These are phyloP conservation scores for Biancaea sappan DNA, from an alignment of 306 rosid species.

Conservation along the genomic window DNA sequence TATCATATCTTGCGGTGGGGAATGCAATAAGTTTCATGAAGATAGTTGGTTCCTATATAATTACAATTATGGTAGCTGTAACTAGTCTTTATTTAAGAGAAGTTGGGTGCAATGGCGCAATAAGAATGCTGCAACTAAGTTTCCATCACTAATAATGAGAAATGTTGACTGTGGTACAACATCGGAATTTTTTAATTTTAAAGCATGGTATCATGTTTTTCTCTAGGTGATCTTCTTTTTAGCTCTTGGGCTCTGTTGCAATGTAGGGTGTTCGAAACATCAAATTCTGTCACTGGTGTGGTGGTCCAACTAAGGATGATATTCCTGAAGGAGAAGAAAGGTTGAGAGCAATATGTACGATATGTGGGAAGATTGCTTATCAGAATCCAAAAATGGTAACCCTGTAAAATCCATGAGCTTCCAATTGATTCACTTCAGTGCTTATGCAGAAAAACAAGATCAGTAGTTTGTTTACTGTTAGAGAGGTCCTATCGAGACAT, in stretches of 20 bases:
- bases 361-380: constrained; percentile 79
- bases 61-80: background rate
- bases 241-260: background rate
- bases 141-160: constrained; percentile 5
- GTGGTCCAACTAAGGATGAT: constrained; percentile 74
- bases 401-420: constrained; percentile 1
- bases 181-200: background rate
- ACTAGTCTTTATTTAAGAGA: background rate
- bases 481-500: background rate
- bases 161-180: background rate
- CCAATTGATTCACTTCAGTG: constrained; percentile 32
- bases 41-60: constrained; percentile 10
- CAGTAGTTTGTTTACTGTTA: background rate
- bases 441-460: background rate
- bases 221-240: background rate
- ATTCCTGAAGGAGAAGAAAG: constrained; percentile 82
- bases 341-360: constrained; percentile 77
- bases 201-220: background rate
- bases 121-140: background rate
- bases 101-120: background rate
- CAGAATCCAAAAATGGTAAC: constrained; percentile 95
- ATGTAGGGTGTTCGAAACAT: constrained; percentile 63
- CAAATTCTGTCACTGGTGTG: constrained; percentile 84
- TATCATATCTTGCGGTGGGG: background rate
- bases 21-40: background rate